Evolutionary conservation across 257 asterid species (phyloP).

Genomic region (Jaltomata sinuosa): DNA sequence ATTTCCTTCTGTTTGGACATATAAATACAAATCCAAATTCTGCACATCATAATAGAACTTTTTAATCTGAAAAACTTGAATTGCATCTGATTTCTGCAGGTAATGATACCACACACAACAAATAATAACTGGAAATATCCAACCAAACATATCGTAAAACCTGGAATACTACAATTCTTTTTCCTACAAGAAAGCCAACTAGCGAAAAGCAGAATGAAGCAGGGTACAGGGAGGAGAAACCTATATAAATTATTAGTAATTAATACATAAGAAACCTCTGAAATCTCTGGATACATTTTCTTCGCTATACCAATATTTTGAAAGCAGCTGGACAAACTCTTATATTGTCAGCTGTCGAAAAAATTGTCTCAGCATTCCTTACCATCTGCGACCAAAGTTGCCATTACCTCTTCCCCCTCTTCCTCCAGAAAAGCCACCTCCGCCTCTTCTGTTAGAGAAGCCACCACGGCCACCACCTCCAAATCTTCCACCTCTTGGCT

Average conservation of each 20-base stretch:
- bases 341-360: not conserved
- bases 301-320: not conserved
- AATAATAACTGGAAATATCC: not conserved
- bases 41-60: not conserved
- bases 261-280: not conserved
- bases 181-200: not conserved
- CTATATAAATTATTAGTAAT: not conserved
- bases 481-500: conserved; percentile 37
- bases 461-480: conserved; percentile 50
- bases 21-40: not conserved
- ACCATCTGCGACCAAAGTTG: conserved; percentile 40
- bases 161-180: not conserved
- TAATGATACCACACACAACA: not conserved
- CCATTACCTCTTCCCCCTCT: conserved; percentile 34
- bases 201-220: not conserved
- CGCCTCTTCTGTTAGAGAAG: conserved; percentile 26
- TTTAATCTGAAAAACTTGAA: not conserved
- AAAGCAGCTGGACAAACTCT: not conserved
- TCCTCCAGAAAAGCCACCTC: conserved; percentile 11
- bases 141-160: not conserved
- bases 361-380: conserved; percentile 1
- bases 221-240: not conserved
- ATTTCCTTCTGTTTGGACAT: not conserved
- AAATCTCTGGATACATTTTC: not conserved
- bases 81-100: not conserved